Evolutionary conservation across 140 eudicot species (phyloP).

Genomic region (Flaveria floridana): DNA sequence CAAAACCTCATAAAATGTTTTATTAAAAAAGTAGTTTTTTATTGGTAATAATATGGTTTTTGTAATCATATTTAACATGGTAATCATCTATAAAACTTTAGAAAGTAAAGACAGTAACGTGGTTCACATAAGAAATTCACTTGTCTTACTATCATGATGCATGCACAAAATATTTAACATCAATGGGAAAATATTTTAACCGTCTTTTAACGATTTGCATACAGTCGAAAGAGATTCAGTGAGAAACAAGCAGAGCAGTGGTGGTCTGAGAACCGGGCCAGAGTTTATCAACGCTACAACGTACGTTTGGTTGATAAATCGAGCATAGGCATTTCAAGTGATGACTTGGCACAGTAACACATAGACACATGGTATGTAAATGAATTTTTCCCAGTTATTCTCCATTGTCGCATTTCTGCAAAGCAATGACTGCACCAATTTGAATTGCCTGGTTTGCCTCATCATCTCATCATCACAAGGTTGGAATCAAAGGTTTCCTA

Average conservation of each 20-base stretch:
- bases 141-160: not conserved
- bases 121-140: not conserved
- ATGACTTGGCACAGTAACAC: slow-evolving; percentile 52
- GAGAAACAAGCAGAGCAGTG: slow-evolving; percentile 55
- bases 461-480: slow-evolving; percentile 18
- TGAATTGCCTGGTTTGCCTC: slow-evolving; percentile 25
- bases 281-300: slow-evolving; percentile 56
- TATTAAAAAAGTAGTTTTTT: not conserved
- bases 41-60: not conserved
- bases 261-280: slow-evolving; percentile 57
- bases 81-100: not conserved
- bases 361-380: slow-evolving; percentile 32
- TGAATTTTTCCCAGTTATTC: slow-evolving; percentile 24
- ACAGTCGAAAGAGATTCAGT: slow-evolving; percentile 53
- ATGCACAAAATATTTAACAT: not conserved
- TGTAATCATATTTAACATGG: not conserved
- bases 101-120: not conserved
- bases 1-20: not conserved
- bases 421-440: slow-evolving; percentile 23
- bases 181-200: not conserved
- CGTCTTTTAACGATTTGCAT: slow-evolving; percentile 8
- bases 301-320: slow-evolving; percentile 74
- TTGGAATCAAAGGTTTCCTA: slow-evolving; percentile 40
- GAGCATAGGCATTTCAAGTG: slow-evolving; percentile 64
- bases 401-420: slow-evolving; percentile 15